A percentile compares a stretch with the other conserved stretches of the same genome.
Evolutionary conservation across 2,329 filamentous ascomycete species (phyloP).

Genomic region (Trichoderma arundinaceum): DNA sequence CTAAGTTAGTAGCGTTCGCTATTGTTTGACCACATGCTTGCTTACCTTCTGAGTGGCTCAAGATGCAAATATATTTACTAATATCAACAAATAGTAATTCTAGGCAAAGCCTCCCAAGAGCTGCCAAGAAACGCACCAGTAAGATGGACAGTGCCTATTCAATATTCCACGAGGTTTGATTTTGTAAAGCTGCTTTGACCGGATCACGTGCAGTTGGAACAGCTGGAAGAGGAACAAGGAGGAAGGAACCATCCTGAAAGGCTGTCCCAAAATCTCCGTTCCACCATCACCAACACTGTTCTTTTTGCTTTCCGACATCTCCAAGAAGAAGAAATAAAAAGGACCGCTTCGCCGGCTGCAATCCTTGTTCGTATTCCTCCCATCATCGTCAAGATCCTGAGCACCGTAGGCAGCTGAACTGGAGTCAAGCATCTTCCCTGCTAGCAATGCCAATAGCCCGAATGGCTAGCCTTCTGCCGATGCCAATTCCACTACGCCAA

Average conservation of each 20-base stretch:
- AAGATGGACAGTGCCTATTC: too few species aligned
- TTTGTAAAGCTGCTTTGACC: too few species aligned
- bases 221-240: too few species aligned
- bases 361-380: not conserved
- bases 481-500: constrained; percentile 24
- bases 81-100: not conserved
- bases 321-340: not conserved
- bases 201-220: too few species aligned
- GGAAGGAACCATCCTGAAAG: too few species aligned
- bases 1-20: not conserved
- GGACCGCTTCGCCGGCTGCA: not conserved
- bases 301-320: too few species aligned
- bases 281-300: not conserved
- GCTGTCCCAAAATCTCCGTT: too few species aligned
- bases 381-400: not conserved
- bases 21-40: constrained; percentile 6
- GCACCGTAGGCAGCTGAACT: constrained; percentile 15
- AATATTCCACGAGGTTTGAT: too few species aligned
- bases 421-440: constrained; percentile 16
- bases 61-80: not conserved
- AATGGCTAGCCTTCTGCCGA: constrained; percentile 6
- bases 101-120: not conserved
- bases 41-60: not conserved
- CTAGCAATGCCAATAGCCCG: constrained; percentile 11
- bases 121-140: not conserved